Conservation (phyloP, 2,329 filamentous ascomycete species). For the Pezizomycotina sp. region DNA sequence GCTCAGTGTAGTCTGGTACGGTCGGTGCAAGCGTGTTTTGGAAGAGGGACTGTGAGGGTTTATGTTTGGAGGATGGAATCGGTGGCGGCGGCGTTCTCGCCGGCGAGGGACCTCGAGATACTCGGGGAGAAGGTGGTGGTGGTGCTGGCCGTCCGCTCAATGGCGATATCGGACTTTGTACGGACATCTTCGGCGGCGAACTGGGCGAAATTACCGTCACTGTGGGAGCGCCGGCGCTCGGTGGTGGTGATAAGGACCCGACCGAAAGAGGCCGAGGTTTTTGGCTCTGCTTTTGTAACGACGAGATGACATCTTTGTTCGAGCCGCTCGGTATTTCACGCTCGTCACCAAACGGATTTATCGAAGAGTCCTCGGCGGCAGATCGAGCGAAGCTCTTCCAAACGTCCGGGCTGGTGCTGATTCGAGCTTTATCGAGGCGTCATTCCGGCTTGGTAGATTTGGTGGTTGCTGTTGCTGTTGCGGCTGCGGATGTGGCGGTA, state of each 20-base stretch:
- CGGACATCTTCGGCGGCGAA: conserved; percentile 18
- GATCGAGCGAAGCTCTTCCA: conserved; percentile 12
- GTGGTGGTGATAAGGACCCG: conserved; percentile 18
- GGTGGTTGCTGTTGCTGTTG: conserved; percentile 14
- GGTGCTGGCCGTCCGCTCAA: conserved; percentile 2
- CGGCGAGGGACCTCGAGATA: conserved; percentile 14
- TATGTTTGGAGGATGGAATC: conserved; percentile 14
- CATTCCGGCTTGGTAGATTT: too few species aligned
- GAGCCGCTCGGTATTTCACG: conserved; percentile 8
- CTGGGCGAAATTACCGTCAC: conserved; percentile 24
- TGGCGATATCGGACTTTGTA: conserved; percentile 1
- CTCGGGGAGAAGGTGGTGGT: conserved; percentile 11
- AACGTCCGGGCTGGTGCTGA: too few species aligned
- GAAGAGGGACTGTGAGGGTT: conserved; percentile 14
- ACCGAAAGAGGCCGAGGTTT: conserved; percentile 20
- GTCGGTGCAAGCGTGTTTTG: conserved; percentile 10
- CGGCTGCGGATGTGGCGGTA: conserved; percentile 24
- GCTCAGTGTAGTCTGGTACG: conserved; percentile 11
- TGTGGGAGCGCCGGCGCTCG: conserved; percentile 18
- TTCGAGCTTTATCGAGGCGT: too few species aligned
- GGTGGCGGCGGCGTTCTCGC: conserved; percentile 22
- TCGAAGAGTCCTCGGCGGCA: conserved; percentile 2
- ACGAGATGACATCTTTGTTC: conserved; percentile 7
- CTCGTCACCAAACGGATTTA: conserved; percentile 6
- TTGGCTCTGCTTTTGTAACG: conserved; percentile 6